phyloP scores from a whole-genome alignment of 345 rosid genomes.

The Melastoma malabathricum region DNA sequence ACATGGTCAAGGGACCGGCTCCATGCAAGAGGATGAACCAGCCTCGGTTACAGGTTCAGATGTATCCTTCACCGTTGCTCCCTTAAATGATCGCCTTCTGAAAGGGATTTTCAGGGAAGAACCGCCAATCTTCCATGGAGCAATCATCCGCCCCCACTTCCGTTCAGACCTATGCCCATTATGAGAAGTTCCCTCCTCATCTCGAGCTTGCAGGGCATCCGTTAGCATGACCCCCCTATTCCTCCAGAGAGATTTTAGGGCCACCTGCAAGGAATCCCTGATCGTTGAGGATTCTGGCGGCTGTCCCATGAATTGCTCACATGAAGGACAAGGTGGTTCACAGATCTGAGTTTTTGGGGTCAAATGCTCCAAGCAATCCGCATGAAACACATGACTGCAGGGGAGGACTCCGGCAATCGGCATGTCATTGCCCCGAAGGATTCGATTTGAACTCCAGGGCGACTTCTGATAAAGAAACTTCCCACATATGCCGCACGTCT shows the following conservation, averaged over 20 bases:
- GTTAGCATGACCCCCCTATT: conserved; percentile 32
- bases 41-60: conserved; percentile 2
- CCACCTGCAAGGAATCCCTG: conserved; percentile 56
- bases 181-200: conserved; percentile 17
- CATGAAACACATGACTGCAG: conserved; percentile 77
- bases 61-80: conserved; percentile 17
- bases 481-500: conserved; percentile 66
- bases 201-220: conserved; percentile 22
- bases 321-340: conserved; percentile 68
- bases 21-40: conserved; percentile 9
- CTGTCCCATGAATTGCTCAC: conserved; percentile 35
- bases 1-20: conserved; percentile 2
- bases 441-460: conserved; percentile 72
- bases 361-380: conserved; percentile 80
- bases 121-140: conserved; percentile 16
- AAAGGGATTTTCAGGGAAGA: conserved; percentile 32
- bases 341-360: conserved; percentile 49
- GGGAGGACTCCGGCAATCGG: conserved; percentile 69
- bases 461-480: conserved; percentile 60
- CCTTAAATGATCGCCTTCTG: conserved; percentile 30
- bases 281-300: conserved; percentile 29
- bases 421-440: conserved; percentile 63
- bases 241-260: conserved; percentile 47
- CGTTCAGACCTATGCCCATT: conserved; percentile 24
- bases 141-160: conserved; percentile 19